A percentile compares a stretch with the other conserved stretches of the same genome.
Conservation (phyloP, 2,329 filamentous ascomycete genomes). For the Aureobasidium pullulans region DNA sequence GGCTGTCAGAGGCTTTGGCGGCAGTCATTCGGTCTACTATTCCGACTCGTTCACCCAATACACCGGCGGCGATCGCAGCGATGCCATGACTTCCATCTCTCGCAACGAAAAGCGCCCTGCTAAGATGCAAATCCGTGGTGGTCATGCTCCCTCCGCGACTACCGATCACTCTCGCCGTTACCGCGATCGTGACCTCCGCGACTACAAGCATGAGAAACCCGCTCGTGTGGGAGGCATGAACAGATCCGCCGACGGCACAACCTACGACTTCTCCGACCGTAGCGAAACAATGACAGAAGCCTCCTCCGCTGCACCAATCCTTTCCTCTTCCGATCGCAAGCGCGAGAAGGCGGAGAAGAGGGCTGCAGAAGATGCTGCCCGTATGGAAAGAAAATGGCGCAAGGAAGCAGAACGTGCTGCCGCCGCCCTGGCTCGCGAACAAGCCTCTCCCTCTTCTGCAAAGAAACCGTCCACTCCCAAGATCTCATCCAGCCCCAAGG, state of each 20-base stretch:
- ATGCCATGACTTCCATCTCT: constrained; percentile 17
- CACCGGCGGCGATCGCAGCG: constrained; percentile 27
- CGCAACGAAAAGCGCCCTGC: neutral
- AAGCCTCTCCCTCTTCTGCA: constrained; percentile 9
- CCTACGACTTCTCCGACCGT: constrained; percentile 69
- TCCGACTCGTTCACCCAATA: constrained; percentile 36
- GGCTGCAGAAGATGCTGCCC: constrained; percentile 31
- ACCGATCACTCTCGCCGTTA: constrained; percentile 41
- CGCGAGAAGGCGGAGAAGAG: constrained; percentile 33
- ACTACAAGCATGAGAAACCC: constrained; percentile 78
- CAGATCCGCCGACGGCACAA: constrained; percentile 66
- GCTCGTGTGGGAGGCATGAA: constrained; percentile 88
- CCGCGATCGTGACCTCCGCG: constrained; percentile 60
- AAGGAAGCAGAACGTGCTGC: constrained; percentile 33
- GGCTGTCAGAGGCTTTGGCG: constrained; percentile 33
- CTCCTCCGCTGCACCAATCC: constrained; percentile 37
- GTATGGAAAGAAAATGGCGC: constrained; percentile 33
- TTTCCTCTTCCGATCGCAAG: constrained; percentile 25
- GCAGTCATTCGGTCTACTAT: constrained; percentile 36
- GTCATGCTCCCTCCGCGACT: neutral
- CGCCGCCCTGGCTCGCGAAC: constrained; percentile 28
- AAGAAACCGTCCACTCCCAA: constrained; percentile 14
- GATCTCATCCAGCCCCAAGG: neutral
- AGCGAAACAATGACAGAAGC: constrained; percentile 48
- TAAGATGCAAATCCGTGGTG: constrained; percentile 1